Conservation (phyloP, 2,329 filamentous ascomycete species). For the Lojkania enalia region DNA sequence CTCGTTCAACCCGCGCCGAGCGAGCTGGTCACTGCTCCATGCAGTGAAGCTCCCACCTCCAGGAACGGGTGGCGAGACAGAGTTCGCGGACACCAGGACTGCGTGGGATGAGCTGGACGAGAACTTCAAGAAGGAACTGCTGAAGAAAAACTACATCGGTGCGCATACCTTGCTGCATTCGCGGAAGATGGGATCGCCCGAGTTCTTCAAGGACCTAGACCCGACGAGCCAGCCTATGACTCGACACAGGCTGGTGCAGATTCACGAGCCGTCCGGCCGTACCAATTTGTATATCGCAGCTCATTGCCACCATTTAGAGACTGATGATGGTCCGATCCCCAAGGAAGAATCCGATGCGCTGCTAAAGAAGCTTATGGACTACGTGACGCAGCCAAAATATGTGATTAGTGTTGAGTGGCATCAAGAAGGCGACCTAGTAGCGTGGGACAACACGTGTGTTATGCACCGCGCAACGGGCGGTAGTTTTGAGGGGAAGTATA, state of each 20-base stretch:
- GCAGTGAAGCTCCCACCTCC: slow-evolving; percentile 29
- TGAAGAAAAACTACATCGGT: slow-evolving; percentile 24
- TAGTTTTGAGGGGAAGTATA: slow-evolving; percentile 53
- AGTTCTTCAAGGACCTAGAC: slow-evolving; percentile 53
- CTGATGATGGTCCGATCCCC: slow-evolving; percentile 12
- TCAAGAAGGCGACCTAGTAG: slow-evolving; percentile 54
- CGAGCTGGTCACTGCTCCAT: slow-evolving; percentile 26
- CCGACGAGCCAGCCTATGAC: slow-evolving; percentile 43
- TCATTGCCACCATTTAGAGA: slow-evolving; percentile 58
- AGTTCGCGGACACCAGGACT: slow-evolving; percentile 29
- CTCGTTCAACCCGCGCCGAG: slow-evolving; percentile 34
- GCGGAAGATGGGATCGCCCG: slow-evolving; percentile 56
- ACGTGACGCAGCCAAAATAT: slow-evolving; percentile 55
- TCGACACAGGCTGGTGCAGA: slow-evolving; percentile 56
- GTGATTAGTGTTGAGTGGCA: slow-evolving; percentile 54
- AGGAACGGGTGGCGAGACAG: slow-evolving; percentile 29
- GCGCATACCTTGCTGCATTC: slow-evolving; percentile 54
- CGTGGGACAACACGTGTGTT: slow-evolving; percentile 63
- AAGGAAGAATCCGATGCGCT: slow-evolving; percentile 38
- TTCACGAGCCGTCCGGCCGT: slow-evolving; percentile 56
- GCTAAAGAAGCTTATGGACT: slow-evolving; percentile 49
- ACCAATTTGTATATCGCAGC: slow-evolving; percentile 59
- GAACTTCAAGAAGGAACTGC: slow-evolving; percentile 27
- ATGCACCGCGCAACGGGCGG: slow-evolving; percentile 59
- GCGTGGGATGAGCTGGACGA: slow-evolving; percentile 37